Percentiles rank a stretch among this genome's conserved stretches.
phyloP scores from a whole-genome alignment of 257 asterid species.

The Penstemon davidsonii region DNA sequence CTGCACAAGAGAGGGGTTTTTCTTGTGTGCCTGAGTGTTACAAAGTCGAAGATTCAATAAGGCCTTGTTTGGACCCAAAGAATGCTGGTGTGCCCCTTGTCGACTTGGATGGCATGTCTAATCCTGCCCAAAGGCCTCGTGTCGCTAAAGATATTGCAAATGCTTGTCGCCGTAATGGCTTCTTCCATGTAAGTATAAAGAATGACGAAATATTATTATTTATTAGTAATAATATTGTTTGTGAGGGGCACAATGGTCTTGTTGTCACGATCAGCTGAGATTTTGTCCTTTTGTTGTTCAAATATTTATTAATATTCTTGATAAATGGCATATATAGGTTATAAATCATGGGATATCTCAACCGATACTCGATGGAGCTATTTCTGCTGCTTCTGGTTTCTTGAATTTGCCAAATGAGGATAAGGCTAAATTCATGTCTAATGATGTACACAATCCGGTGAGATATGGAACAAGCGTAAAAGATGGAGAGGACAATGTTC shows the following conservation, averaged over 20 bases:
- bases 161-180: conserved; percentile 41
- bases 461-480: conserved; percentile 47
- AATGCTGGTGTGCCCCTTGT: conserved; percentile 25
- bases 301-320: background rate
- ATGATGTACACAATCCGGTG: conserved; percentile 40
- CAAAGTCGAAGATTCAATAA: conserved; percentile 15
- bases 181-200: conserved; percentile 47
- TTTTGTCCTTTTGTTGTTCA: background rate
- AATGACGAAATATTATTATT: background rate
- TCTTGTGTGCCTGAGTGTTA: conserved; percentile 42
- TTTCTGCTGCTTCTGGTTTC: conserved; percentile 35
- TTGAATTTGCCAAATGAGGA: conserved; percentile 35
- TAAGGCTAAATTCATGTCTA: conserved; percentile 42
- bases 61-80: conserved; percentile 13
- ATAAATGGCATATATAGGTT: conserved; percentile 24
- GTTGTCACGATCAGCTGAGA: background rate
- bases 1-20: conserved; percentile 42
- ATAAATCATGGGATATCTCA: conserved; percentile 50
- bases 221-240: background rate
- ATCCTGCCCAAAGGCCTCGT: conserved; percentile 21
- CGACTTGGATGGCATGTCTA: conserved; percentile 33
- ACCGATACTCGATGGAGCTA: conserved; percentile 37
- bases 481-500: conserved; percentile 43
- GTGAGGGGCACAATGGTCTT: no score
- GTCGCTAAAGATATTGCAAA: conserved; percentile 31